Percentiles rank a stretch among this genome's conserved stretches.
Conservation (phyloP, 345 rosid genomes). For the Excoecaria agallocha region DNA sequence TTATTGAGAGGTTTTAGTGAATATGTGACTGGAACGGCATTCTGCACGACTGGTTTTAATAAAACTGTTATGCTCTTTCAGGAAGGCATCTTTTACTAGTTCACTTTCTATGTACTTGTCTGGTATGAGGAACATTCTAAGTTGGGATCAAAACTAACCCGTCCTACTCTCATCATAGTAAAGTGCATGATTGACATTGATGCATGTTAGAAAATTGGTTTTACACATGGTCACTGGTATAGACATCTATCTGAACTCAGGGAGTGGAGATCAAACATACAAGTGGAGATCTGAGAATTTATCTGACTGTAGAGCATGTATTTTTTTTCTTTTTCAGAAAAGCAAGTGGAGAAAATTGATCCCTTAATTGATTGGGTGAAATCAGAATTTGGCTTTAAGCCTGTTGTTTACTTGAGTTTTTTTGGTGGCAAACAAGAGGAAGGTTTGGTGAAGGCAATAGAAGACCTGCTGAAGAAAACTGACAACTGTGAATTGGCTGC, state of each 20-base stretch:
- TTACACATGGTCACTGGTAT: neutral
- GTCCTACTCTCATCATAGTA: neutral
- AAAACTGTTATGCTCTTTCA: neutral
- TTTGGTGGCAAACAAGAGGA: constrained; percentile 91
- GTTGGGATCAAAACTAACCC: neutral
- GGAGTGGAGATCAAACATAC: no score
- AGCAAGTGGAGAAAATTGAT: constrained; percentile 79
- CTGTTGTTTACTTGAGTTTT: constrained; percentile 66
- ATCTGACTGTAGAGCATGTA: no score
- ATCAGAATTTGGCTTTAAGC: constrained; percentile 77
- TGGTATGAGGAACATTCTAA: neutral
- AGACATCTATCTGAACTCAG: neutral
- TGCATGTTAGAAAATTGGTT: neutral
- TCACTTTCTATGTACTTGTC: no score
- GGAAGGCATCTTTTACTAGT: no score
- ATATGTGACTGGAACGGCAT: neutral
- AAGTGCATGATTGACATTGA: constrained; percentile 5
- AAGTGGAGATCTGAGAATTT: no score
- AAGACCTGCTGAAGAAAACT: constrained; percentile 53
- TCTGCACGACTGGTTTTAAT: neutral
- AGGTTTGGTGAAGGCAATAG: constrained; percentile 65
- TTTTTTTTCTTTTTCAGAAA: constrained; percentile 37
- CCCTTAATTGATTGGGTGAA: constrained; percentile 83
- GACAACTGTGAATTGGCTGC: constrained; percentile 81
- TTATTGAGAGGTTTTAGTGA: neutral